phyloP scores from a whole-genome alignment of 768 basidiomycete species.

The Boletus rex-veris region DNA sequence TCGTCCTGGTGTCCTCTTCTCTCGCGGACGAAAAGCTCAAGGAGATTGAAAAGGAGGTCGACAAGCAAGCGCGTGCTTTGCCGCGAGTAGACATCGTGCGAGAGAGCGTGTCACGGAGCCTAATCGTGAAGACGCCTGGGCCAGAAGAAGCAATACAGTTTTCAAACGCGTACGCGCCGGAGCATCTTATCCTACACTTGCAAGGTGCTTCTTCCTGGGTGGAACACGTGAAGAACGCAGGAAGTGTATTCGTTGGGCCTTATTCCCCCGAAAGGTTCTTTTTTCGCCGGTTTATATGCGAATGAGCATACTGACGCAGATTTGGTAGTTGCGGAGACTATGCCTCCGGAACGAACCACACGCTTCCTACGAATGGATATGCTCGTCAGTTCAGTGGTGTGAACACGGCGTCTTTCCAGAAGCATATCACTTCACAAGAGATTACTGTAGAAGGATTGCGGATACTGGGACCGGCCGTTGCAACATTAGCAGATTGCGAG shows the following conservation, averaged over 20 bases:
- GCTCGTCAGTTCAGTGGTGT: conserved; percentile 98
- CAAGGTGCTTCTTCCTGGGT: conserved; percentile 66
- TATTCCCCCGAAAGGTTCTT: conserved; percentile 91
- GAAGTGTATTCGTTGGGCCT: conserved; percentile 93
- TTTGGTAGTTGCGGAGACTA: conserved; percentile 88
- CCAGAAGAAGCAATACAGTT: conserved; percentile 79
- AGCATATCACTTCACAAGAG: conserved; percentile 97
- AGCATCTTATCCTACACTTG: conserved; percentile 93
- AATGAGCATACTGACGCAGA: conserved; percentile 5
- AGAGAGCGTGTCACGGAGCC: conserved; percentile 83
- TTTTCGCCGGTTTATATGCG: neutral
- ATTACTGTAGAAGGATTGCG: conserved; percentile 75
- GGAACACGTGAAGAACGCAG: conserved; percentile 78
- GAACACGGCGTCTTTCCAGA: conserved; percentile 96
- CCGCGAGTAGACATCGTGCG: conserved; percentile 88
- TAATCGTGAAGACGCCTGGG: conserved; percentile 72
- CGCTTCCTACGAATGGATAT: conserved; percentile 93
- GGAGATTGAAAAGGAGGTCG: conserved; percentile 82
- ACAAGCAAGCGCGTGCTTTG: conserved; percentile 80
- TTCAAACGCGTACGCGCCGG: conserved; percentile 97
- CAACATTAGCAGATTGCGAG: conserved; percentile 90
- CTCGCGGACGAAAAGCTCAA: conserved; percentile 59
- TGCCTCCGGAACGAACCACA: conserved; percentile 98
- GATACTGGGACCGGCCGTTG: conserved; percentile 81
- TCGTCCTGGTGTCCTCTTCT: conserved; percentile 82